These are phyloP conservation scores for Eleusine coracana DNA, from an alignment of 176 grass and related monocot species.

Conservation along the genomic window DNA sequence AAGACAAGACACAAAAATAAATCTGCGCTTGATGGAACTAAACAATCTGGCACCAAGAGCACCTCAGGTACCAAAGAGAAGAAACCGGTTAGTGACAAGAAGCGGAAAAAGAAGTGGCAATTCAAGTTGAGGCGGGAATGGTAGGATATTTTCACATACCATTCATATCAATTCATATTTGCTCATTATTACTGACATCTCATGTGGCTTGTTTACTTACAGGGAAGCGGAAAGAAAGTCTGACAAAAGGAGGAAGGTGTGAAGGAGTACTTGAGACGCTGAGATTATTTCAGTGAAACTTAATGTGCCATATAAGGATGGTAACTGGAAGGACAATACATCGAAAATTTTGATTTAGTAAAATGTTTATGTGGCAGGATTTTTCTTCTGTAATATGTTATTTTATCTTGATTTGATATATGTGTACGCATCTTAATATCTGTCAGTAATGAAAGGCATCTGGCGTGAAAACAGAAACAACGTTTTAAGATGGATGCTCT, in stretches of 20 bases:
- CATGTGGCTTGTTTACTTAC: slow-evolving; percentile 3
- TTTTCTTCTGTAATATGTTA: slow-evolving; percentile 22
- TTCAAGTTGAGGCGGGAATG: slow-evolving; percentile 63
- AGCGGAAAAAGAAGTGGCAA: slow-evolving; percentile 43
- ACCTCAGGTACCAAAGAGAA: slow-evolving; percentile 35
- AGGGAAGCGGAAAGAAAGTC: slow-evolving; percentile 61
- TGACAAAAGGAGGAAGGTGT: slow-evolving; percentile 60
- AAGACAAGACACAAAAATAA: slow-evolving; percentile 25
- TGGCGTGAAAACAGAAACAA: neutral
- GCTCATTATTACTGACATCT: neutral
- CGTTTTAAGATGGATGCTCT: neutral
- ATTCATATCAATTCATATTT: neutral
- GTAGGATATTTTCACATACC: slow-evolving; percentile 25
- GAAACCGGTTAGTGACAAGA: slow-evolving; percentile 27
- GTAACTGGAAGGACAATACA: neutral
- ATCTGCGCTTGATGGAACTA: slow-evolving; percentile 10
- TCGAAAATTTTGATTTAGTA: slow-evolving; percentile 4
- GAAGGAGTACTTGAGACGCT: neutral
- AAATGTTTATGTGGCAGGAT: slow-evolving; percentile 36
- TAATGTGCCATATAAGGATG: slow-evolving; percentile 20
- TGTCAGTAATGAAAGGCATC: neutral
- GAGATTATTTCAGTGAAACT: slow-evolving; percentile 22
- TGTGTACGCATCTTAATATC: neutral
- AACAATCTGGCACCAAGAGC: slow-evolving; percentile 29
- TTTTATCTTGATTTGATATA: neutral